phyloP scores from a whole-genome alignment of 1,139 yeast species.

The Zhuliangozyma blackwelliae region DNA sequence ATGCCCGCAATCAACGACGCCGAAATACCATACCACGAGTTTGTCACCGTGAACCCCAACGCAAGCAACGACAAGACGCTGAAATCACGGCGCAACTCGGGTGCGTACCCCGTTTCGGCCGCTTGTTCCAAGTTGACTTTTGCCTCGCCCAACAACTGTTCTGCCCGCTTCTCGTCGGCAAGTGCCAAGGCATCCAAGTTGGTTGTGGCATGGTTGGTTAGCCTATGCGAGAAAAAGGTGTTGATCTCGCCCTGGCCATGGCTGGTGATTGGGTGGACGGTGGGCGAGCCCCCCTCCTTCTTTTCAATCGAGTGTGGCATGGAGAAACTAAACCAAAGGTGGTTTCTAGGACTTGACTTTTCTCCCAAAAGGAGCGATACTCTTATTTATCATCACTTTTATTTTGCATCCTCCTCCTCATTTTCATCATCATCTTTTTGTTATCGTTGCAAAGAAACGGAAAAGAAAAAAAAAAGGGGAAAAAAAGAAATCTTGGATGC shows the following conservation, averaged over 20 bases:
- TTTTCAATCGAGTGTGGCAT: conserved; percentile 6
- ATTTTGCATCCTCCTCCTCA: background rate
- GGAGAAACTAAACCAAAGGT: background rate
- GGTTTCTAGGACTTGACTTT: background rate
- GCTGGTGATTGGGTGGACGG: conserved; percentile 16
- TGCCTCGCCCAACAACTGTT: conserved; percentile 22
- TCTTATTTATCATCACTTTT: too few species aligned
- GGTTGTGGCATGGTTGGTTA: conserved; percentile 3
- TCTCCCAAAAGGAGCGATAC: background rate
- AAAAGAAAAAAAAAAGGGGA: too few species aligned
- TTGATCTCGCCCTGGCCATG: conserved; percentile 18
- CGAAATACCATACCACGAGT: conserved; percentile 61
- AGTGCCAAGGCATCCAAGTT: conserved; percentile 11
- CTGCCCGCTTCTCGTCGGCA: conserved; percentile 13
- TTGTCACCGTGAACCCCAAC: conserved; percentile 58
- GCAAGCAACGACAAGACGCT: conserved; percentile 53
- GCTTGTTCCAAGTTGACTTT: conserved; percentile 29
- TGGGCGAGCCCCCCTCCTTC: conserved; percentile 5
- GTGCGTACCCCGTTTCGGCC: conserved; percentile 31
- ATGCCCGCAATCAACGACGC: conserved; percentile 63
- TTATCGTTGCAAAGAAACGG: too few species aligned
- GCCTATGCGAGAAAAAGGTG: conserved; percentile 12
- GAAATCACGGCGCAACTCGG: conserved; percentile 44
- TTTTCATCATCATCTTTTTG: too few species aligned
- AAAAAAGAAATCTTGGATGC: too few species aligned